Evolutionary conservation across 2,329 filamentous ascomycete species (phyloP).

Genomic region (Colletotrichum sidae): DNA sequence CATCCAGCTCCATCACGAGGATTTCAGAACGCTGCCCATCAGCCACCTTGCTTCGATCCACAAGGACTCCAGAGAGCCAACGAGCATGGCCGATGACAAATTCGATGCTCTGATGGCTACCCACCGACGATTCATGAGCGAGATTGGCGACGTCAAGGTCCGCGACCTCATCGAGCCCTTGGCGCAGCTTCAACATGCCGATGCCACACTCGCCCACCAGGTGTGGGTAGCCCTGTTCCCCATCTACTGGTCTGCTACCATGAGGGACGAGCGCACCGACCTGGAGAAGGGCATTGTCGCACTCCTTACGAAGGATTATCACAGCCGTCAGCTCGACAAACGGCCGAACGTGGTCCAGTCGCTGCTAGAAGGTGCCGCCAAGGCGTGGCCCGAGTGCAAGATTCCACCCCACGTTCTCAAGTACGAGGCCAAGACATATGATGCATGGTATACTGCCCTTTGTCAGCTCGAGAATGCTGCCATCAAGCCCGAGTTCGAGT

Average conservation of each 20-base stretch:
- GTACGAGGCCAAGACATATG: conserved; percentile 92
- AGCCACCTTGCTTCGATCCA: conserved; percentile 81
- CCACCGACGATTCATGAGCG: conserved; percentile 85
- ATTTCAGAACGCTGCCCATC: conserved; percentile 82
- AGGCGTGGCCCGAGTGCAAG: conserved; percentile 87
- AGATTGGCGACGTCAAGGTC: conserved; percentile 87
- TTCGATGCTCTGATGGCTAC: conserved; percentile 82
- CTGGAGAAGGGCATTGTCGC: conserved; percentile 92
- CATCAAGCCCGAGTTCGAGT: conserved; percentile 86
- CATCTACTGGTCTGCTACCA: conserved; percentile 90
- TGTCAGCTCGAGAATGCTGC: conserved; percentile 91
- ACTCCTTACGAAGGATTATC: conserved; percentile 93
- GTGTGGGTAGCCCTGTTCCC: conserved; percentile 94
- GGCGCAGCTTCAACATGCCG: conserved; percentile 90
- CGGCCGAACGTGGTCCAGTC: conserved; percentile 96
- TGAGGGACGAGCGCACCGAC: conserved; percentile 88
- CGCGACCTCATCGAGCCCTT: conserved; percentile 92
- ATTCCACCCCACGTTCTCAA: conserved; percentile 97
- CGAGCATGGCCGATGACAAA: conserved; percentile 82
- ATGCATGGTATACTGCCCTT: conserved; percentile 96
- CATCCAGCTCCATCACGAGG: conserved; percentile 82
- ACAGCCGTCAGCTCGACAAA: conserved; percentile 92
- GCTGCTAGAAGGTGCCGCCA: conserved; percentile 87
- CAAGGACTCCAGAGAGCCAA: conserved; percentile 73
- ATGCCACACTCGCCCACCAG: conserved; percentile 83